Evolutionary conservation across 1,284 basidiomycete species (phyloP).

Genomic region (Tilletia walkeri): DNA sequence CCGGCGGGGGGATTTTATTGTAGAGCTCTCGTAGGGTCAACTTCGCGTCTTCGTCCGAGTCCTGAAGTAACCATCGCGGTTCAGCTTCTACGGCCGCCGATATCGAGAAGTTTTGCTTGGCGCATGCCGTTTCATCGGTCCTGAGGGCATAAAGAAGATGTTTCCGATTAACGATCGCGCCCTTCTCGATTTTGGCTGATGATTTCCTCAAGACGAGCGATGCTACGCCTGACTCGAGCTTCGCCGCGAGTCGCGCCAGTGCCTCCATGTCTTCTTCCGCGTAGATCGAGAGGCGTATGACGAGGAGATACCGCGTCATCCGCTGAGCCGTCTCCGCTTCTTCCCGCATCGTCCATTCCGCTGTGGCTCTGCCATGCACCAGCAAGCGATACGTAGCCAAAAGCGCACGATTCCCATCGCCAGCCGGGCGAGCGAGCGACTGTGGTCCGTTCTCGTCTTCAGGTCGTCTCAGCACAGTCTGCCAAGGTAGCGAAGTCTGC

Average conservation of each 20-base stretch:
- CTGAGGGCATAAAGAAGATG: neutral
- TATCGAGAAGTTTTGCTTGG: neutral
- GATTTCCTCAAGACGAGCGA: too few species aligned
- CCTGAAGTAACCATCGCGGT: neutral
- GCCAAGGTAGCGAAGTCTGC: neutral
- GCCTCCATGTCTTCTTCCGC: neutral
- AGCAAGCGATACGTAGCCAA: neutral
- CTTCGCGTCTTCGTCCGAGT: neutral
- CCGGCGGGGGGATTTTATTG: neutral
- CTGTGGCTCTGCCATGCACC: neutral
- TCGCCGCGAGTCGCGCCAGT: too few species aligned
- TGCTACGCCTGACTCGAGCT: too few species aligned
- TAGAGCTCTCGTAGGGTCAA: neutral
- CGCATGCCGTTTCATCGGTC: neutral
- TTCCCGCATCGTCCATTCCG: conserved; percentile 2
- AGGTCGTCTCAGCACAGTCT: neutral
- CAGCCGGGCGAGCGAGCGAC: neutral
- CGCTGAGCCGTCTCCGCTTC: neutral
- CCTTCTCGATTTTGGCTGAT: too few species aligned
- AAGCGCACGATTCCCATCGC: neutral
- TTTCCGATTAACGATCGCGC: neutral
- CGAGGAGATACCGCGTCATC: neutral
- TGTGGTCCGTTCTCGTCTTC: too few species aligned
- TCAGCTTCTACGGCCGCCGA: neutral
- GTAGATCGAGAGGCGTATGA: neutral